Percentiles rank a stretch among this genome's conserved stretches.
Evolutionary conservation across 2,329 filamentous ascomycete genomes (phyloP).

Genomic region (Penicillium sp.): DNA sequence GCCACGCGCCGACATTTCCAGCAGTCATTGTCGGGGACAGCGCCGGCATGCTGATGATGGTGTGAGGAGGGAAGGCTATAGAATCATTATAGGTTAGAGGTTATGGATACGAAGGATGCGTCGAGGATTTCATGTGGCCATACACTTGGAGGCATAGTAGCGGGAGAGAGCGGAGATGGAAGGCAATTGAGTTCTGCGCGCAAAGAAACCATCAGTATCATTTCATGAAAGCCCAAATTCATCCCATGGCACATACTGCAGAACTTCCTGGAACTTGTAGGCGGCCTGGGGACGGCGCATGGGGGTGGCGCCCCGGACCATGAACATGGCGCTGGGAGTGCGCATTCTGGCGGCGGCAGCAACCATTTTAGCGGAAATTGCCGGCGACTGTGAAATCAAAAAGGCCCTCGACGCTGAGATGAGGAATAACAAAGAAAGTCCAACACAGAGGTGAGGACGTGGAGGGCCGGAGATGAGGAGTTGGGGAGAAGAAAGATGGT

Average conservation of each 20-base stretch:
- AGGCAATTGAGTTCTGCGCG: conserved; percentile 46
- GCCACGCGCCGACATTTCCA: conserved; percentile 95
- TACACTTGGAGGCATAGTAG: conserved; percentile 71
- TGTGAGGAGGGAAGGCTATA: conserved; percentile 89
- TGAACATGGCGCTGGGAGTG: conserved; percentile 44
- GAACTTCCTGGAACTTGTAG: conserved; percentile 44
- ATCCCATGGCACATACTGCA: conserved; percentile 34
- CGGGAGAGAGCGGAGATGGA: conserved; percentile 62
- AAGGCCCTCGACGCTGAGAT: conserved; percentile 23
- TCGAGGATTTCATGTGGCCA: conserved; percentile 25
- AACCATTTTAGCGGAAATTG: conserved; percentile 53
- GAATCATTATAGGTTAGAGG: conserved; percentile 16
- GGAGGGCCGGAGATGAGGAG: conserved; percentile 26
- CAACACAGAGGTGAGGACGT: conserved; percentile 20
- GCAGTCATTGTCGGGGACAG: conserved; percentile 96
- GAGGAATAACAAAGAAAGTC: conserved; percentile 13
- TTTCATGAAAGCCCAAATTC: neutral
- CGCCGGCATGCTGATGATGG: conserved; percentile 95
- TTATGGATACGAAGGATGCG: neutral
- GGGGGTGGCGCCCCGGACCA: conserved; percentile 42
- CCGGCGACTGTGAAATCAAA: conserved; percentile 24
- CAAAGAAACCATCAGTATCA: conserved; percentile 22
- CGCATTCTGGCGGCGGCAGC: conserved; percentile 51
- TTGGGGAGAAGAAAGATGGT: conserved; percentile 30
- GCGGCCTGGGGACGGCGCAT: conserved; percentile 49